Evolutionary conservation across 2,329 filamentous ascomycete species (phyloP).

Genomic region (Pseudonectria buxi): DNA sequence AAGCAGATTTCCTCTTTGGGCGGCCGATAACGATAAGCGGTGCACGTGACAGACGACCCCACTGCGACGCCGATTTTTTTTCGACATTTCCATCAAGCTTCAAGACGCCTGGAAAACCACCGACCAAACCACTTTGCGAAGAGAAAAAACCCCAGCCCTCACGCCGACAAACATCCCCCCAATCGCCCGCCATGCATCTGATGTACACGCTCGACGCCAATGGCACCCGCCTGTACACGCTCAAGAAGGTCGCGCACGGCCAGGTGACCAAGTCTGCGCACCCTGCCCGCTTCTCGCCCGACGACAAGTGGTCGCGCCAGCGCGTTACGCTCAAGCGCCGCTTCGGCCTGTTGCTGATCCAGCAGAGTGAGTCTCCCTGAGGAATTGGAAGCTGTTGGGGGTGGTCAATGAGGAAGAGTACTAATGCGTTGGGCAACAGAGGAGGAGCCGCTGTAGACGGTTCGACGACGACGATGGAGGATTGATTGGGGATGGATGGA

Average conservation of each 20-base stretch:
- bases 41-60: too few species aligned
- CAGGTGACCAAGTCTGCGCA: constrained; percentile 94
- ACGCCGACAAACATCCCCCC: too few species aligned
- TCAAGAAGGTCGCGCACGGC: constrained; percentile 80
- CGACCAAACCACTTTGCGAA: constrained; percentile 1
- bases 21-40: constrained; percentile 12
- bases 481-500: too few species aligned
- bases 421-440: constrained; percentile 14
- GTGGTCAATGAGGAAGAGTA: too few species aligned
- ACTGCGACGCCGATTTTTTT: too few species aligned
- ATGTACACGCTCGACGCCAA: constrained; percentile 78
- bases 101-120: too few species aligned
- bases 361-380: constrained; percentile 57
- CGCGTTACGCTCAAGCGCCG: constrained; percentile 91
- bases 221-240: constrained; percentile 88
- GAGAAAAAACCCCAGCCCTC: too few species aligned
- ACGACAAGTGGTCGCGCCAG: constrained; percentile 98
- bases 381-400: too few species aligned
- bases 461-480: too few species aligned
- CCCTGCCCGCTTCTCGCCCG: constrained; percentile 91
- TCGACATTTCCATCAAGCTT: too few species aligned
- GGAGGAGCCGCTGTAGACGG: too few species aligned
- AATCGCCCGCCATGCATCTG: constrained; percentile 44
- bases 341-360: constrained; percentile 80
- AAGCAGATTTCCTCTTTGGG: constrained; percentile 9